phyloP scores from a whole-genome alignment of 2,329 filamentous ascomycete species.

The Diaporthe ilicicola region DNA sequence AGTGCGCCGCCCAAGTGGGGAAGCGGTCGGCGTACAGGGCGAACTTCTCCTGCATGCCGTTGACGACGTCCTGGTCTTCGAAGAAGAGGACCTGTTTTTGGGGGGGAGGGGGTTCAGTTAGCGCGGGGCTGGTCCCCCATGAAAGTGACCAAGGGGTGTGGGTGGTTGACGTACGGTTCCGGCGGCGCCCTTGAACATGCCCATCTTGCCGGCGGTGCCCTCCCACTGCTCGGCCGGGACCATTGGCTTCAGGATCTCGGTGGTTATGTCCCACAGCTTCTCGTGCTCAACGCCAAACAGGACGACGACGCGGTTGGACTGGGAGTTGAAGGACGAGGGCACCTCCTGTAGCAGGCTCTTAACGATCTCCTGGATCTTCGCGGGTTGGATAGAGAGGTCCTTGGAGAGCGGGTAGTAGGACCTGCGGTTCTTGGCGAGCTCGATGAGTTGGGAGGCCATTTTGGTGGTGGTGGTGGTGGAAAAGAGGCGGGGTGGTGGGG shows the following conservation, averaged over 20 bases:
- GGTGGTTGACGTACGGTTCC: conserved; percentile 71
- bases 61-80: conserved; percentile 75
- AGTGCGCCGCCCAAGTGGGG: conserved; percentile 78
- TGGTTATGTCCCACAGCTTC: conserved; percentile 82
- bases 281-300: conserved; percentile 85
- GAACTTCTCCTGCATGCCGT: conserved; percentile 73
- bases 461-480: conserved; percentile 44
- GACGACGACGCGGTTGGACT: conserved; percentile 80
- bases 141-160: no score
- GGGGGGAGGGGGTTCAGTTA: not conserved
- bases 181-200: conserved; percentile 73
- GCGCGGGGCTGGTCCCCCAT: no score
- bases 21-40: conserved; percentile 82
- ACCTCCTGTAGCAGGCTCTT: conserved; percentile 71
- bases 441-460: conserved; percentile 62
- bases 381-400: conserved; percentile 64
- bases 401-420: conserved; percentile 74
- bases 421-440: conserved; percentile 73
- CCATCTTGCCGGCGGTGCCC: conserved; percentile 53
- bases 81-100: conserved; percentile 77
- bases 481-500: conserved; percentile 35
- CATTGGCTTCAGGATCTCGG: conserved; percentile 71
- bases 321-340: conserved; percentile 89
- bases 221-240: conserved; percentile 72
- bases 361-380: conserved; percentile 71